Evolutionary conservation across 441 rosid species (phyloP).

Genomic region (Erodium texanum): DNA sequence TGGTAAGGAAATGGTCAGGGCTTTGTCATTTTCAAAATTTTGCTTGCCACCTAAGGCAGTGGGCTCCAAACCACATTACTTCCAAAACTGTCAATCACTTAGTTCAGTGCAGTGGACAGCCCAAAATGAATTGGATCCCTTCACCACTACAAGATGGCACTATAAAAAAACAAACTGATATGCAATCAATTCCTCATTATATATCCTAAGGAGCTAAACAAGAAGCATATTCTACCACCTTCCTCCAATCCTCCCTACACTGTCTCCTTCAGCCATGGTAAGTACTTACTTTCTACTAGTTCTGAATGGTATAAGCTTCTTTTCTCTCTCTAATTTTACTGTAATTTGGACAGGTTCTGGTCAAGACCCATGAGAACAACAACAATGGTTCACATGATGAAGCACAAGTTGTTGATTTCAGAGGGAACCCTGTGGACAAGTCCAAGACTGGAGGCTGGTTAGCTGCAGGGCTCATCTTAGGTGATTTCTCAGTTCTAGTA

Average conservation of each 20-base stretch:
- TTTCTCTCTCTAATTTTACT: not conserved
- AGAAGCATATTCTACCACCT: not conserved
- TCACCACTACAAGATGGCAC: not conserved
- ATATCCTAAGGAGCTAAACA: too few species aligned
- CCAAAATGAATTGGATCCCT: not conserved
- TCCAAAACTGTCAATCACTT: not conserved
- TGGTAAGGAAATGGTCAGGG: not conserved
- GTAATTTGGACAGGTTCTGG: slow-evolving; percentile 41
- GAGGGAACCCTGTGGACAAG: slow-evolving; percentile 63
- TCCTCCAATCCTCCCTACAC: not conserved
- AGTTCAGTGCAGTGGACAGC: not conserved
- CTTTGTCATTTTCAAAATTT: not conserved
- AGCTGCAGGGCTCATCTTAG: slow-evolving; percentile 75
- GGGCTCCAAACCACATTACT: not conserved
- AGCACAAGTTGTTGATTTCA: slow-evolving; percentile 32
- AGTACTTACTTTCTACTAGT: not conserved
- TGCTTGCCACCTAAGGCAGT: not conserved
- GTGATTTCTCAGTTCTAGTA: slow-evolving; percentile 22
- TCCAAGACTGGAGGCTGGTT: slow-evolving; percentile 86
- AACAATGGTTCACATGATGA: slow-evolving; percentile 32
- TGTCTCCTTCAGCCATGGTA: not conserved
- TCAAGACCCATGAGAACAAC: slow-evolving; percentile 27
- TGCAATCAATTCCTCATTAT: not conserved
- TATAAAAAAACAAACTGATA: not conserved
- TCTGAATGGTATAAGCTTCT: not conserved